These are phyloP conservation scores for Xylaria palmicola DNA, from an alignment of 495 filamentous ascomycete genomes.

Conservation along the genomic window DNA sequence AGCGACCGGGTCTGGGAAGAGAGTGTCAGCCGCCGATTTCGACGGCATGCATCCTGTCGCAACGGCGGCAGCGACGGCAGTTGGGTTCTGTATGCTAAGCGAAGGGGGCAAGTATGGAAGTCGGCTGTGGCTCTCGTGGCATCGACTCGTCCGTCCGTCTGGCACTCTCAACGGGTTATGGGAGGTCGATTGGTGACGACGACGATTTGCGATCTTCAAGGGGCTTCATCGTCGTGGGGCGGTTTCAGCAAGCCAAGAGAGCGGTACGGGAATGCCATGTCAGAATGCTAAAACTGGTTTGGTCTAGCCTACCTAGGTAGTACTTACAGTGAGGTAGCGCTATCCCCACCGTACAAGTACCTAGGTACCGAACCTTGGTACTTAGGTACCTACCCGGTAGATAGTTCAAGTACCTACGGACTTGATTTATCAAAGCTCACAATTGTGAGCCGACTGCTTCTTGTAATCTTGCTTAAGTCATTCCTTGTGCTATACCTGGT, in stretches of 20 bases:
- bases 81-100: not conserved
- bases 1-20: not conserved
- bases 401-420: no score
- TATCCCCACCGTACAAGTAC: no score
- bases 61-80: not conserved
- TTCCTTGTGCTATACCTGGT: no score
- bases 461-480: no score
- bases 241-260: not conserved
- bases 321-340: no score
- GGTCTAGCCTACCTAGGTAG: no score
- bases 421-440: no score
- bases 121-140: slow-evolving; percentile 5
- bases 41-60: slow-evolving; percentile 15
- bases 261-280: not conserved
- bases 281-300: no score
- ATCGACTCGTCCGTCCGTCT: not conserved
- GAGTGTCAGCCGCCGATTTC: slow-evolving; percentile 1
- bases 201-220: slow-evolving; percentile 5
- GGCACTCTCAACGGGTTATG: not conserved
- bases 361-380: not conserved
- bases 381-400: no score
- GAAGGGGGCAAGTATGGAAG: no score
- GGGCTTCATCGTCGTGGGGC: slow-evolving; percentile 8
- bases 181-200: not conserved
- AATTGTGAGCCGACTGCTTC: no score